phyloP scores from a whole-genome alignment of 73 alveolate genomes.

The Uronychia binucleata region DNA sequence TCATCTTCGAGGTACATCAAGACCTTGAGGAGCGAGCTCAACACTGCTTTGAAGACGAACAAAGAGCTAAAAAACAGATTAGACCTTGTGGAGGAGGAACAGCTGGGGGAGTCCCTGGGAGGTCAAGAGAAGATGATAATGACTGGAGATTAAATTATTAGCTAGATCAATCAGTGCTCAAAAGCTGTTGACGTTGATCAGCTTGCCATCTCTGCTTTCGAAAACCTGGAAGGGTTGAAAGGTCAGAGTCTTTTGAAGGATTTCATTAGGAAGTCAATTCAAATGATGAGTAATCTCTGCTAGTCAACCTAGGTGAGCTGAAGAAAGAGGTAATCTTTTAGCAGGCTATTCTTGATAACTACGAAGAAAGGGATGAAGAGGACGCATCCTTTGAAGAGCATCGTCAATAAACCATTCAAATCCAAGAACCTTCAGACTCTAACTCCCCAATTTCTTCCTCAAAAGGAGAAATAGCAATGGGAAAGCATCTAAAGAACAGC shows the following conservation, averaged over 20 bases:
- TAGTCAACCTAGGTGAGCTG: neutral
- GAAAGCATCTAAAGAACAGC: no score
- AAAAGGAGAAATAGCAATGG: no score
- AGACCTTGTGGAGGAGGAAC: constrained; percentile 29
- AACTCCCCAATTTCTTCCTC: no score
- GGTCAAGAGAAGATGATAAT: neutral
- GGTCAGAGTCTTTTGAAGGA: neutral
- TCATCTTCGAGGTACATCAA: constrained; percentile 25
- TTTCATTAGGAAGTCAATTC: neutral
- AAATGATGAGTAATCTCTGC: neutral
- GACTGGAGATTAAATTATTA: neutral
- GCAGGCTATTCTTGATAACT: neutral
- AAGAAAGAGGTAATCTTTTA: neutral
- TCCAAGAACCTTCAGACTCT: no score
- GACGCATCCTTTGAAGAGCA: no score
- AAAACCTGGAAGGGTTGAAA: neutral
- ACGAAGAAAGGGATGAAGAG: neutral
- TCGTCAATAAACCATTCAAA: no score
- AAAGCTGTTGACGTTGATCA: neutral
- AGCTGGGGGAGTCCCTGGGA: neutral
- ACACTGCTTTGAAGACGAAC: constrained; percentile 26
- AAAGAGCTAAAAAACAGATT: constrained; percentile 10
- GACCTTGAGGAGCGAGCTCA: constrained; percentile 16
- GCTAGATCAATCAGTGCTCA: neutral
- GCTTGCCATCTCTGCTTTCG: neutral